Evolutionary conservation across 495 filamentous ascomycete species (phyloP).

Genomic region (Corynascus novoguineensis): DNA sequence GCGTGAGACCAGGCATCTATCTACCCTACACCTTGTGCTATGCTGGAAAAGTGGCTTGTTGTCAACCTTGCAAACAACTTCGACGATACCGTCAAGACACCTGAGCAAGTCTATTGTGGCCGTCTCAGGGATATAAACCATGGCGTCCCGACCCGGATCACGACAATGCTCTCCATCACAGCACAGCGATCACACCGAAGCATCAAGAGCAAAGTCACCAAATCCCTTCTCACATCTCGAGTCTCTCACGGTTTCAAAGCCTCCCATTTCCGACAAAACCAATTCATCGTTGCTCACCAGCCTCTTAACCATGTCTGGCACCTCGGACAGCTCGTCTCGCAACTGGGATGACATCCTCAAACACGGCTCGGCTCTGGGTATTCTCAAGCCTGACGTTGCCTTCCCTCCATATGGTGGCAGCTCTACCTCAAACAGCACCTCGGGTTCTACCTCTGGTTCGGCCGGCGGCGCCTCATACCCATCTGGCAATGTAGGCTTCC

Average conservation of each 20-base stretch:
- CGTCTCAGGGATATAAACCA: not conserved
- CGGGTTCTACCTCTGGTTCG: constrained; percentile 1
- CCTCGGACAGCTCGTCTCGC: not conserved
- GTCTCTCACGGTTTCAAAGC: not conserved
- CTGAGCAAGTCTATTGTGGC: not conserved
- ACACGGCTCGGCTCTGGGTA: constrained; percentile 15
- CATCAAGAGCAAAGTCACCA: not conserved
- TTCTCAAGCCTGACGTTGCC: constrained; percentile 18
- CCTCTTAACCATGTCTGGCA: constrained; percentile 10
- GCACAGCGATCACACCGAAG: not conserved
- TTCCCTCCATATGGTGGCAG: constrained; percentile 9
- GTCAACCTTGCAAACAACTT: too few relatives aligned
- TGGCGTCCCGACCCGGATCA: not conserved
- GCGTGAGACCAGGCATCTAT: too few relatives aligned
- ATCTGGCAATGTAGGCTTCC: constrained; percentile 1
- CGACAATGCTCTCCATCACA: not conserved
- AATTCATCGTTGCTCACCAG: not conserved
- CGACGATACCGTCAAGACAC: not conserved
- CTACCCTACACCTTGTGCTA: too few relatives aligned
- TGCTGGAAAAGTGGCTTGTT: too few relatives aligned
- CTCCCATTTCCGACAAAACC: not conserved
- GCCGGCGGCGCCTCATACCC: not conserved
- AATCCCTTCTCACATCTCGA: not conserved
- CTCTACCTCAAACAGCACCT: constrained; percentile 3
- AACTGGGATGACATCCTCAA: constrained; percentile 20